Evolutionary conservation across 345 rosid species (phyloP), one percentile per base, ranked within the genome.

Genomic region (Salix koriyanagi): DNA sequence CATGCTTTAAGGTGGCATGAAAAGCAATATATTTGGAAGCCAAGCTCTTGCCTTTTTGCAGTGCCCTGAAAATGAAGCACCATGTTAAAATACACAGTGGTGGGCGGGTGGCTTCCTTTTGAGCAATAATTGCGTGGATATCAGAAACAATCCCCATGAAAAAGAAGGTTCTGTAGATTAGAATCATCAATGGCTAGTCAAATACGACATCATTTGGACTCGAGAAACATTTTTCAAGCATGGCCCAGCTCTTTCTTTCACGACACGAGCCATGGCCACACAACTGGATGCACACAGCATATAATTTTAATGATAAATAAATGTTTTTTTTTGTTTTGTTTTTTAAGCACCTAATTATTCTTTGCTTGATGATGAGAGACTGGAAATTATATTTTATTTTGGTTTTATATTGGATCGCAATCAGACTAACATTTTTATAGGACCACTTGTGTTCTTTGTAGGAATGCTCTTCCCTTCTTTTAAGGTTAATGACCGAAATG

Each of bases 391-490:
- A 41, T 42, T 54, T 30, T 23, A 10, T 36, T 66, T 66, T 60
- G 41, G 41, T 54, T 76, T 73, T 37, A 54, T 34, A 1, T 56
- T 34, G 42, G 62, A 21, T 5, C 28, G 5, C 58, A 3, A 19
- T 69, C 26, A 71, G 21, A 71, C 23, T 25, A 70, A 66, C 65
- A 34, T 68, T 62, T 62, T 77, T 25, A 18, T n/a, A 14, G 21
- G 1, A 16, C 54, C 73, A 34, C 4, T 16, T 36, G 36, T 64
- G 37, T 61, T 62, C 67, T 46, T 65, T 72, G 11, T 66, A 66
- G 67, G 78, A 77, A 50, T 75, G 81, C 72, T 80, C 80, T 84
- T 73, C 74, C 30, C 84, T 44, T 69, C 80, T 81, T 84, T 84
- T 68, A 44, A 84, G 84, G 80, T 46, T 78, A 78, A 72, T 80